Evolutionary conservation across 2,329 filamentous ascomycete species (phyloP).

Genomic region (Beauveria bassiana): DNA sequence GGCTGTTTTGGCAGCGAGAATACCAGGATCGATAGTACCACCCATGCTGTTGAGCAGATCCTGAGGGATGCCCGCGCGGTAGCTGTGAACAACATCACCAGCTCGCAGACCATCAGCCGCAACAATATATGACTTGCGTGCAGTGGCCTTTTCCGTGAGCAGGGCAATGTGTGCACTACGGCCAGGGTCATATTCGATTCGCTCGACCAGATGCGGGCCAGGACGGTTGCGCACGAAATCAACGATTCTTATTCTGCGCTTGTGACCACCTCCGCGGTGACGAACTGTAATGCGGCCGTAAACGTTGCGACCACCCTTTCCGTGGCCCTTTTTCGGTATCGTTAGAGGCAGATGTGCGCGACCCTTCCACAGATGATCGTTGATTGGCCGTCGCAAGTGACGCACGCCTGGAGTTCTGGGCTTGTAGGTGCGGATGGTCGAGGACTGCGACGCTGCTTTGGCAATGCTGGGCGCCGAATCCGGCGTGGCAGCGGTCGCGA

Average conservation of each 20-base stretch:
- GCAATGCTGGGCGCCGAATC: conserved; percentile 12
- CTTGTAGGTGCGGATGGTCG: conserved; percentile 74
- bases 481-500: conserved; percentile 1
- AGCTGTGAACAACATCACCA: conserved; percentile 88
- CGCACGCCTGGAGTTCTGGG: conserved; percentile 87
- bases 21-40: conserved; percentile 85
- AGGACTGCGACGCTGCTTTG: conserved; percentile 25
- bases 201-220: conserved; percentile 80
- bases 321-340: conserved; percentile 84
- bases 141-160: conserved; percentile 64
- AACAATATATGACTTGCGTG: conserved; percentile 80
- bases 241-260: conserved; percentile 83
- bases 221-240: conserved; percentile 76
- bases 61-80: conserved; percentile 78
- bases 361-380: conserved; percentile 96
- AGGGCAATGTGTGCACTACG: conserved; percentile 90
- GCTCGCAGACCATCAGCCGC: conserved; percentile 91
- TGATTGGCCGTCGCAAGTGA: conserved; percentile 85
- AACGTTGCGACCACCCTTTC: conserved; percentile 87
- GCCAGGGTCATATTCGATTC: conserved; percentile 93
- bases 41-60: conserved; percentile 89
- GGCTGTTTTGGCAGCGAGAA: conserved; percentile 88
- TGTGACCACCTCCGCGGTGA: conserved; percentile 86
- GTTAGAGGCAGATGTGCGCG: conserved; percentile 76
- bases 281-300: conserved; percentile 79